Conservation (phyloP, 768 basidiomycete genomes). For the Macrolepiota albuminosa region DNA sequence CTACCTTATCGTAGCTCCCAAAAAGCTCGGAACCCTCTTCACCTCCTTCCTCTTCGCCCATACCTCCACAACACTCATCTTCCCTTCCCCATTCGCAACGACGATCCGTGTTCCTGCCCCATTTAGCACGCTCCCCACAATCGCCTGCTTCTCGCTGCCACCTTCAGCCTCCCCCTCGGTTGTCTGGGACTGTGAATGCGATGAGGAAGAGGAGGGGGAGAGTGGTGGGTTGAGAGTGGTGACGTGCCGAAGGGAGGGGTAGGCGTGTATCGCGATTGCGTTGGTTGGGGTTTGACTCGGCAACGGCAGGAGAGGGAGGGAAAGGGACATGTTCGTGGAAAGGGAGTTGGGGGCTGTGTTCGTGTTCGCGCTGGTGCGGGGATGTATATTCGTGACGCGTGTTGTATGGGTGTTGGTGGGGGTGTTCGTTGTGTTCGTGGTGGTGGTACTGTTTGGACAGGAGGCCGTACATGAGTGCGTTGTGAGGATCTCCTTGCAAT, state of each 20-base stretch:
- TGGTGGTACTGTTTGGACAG: neutral
- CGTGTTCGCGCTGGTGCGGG: neutral
- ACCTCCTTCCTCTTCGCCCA: constrained; percentile 42
- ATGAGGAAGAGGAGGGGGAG: neutral
- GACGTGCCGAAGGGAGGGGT: constrained; percentile 2
- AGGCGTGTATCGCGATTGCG: neutral
- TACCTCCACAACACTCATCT: constrained; percentile 27
- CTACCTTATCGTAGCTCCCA: constrained; percentile 20
- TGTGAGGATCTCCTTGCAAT: constrained; percentile 79
- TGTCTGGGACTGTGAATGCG: neutral
- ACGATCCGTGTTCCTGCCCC: constrained; percentile 49
- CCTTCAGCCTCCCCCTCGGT: neutral
- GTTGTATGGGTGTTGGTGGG: neutral
- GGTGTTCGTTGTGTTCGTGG: neutral
- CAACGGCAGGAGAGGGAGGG: neutral
- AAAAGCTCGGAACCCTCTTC: constrained; percentile 28
- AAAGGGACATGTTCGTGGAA: neutral
- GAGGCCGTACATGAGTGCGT: neutral
- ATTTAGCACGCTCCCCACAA: constrained; percentile 54
- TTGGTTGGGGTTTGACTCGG: neutral
- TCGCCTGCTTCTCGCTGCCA: constrained; percentile 51
- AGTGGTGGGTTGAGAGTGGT: neutral
- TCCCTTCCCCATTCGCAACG: constrained; percentile 29
- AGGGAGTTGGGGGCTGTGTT: neutral
- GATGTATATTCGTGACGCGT: neutral